These are phyloP conservation scores for Aspergillus awamori DNA, from an alignment of 2,329 filamentous ascomycete genomes.

Conservation along the genomic window DNA sequence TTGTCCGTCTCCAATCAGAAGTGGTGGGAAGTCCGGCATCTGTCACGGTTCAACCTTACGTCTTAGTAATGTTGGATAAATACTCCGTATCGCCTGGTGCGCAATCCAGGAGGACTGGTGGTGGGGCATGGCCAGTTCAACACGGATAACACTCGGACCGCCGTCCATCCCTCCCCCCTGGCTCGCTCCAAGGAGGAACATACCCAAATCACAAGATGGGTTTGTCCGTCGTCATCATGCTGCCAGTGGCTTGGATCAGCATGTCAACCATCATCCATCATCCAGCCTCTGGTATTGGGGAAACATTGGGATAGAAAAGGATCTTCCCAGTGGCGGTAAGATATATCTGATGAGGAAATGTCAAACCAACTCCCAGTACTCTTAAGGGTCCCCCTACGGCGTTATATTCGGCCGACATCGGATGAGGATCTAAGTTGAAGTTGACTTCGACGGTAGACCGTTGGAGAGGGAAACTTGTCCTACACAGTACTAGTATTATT, in stretches of 20 bases:
- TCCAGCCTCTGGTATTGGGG: neutral
- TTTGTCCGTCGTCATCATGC: conserved; percentile 16
- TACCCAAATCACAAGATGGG: conserved; percentile 14
- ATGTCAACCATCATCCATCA: neutral
- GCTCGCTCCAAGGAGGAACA: neutral
- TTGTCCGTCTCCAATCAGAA: neutral
- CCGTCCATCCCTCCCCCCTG: neutral
- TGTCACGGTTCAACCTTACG: neutral
- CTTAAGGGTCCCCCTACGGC: neutral
- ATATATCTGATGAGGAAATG: neutral
- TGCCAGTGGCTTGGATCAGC: conserved; percentile 13
- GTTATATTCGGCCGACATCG: neutral
- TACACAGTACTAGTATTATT: neutral
- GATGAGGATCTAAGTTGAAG: neutral
- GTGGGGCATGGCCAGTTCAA: conserved; percentile 18
- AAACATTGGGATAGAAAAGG: neutral
- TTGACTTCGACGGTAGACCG: neutral
- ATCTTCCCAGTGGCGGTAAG: neutral
- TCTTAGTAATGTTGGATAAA: conserved; percentile 8
- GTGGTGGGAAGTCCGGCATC: neutral
- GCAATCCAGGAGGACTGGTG: conserved; percentile 6
- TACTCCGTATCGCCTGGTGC: neutral
- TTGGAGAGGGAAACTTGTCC: neutral
- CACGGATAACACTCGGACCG: conserved; percentile 21
- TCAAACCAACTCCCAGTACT: neutral